Percentiles rank a stretch among this genome's conserved stretches.
Evolutionary conservation across 1,139 yeast species (phyloP).

Genomic region (Kodamaea arcana): DNA sequence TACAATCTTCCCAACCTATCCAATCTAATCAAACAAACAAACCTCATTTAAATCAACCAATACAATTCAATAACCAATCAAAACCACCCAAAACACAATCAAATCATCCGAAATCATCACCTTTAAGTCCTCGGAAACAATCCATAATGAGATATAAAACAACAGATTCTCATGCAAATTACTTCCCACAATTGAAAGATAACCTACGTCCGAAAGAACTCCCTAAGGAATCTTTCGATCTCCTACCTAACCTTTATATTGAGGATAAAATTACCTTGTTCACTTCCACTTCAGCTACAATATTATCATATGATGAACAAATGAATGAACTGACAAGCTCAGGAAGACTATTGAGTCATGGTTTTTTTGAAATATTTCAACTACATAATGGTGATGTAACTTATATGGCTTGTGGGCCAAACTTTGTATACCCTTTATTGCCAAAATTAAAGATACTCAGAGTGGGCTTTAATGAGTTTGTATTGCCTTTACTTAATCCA

Average conservation of each 20-base stretch:
- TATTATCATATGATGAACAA: slow-evolving; percentile 42
- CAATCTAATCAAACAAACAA: too few relatives aligned
- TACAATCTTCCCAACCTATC: too few relatives aligned
- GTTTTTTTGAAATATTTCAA: slow-evolving; percentile 61
- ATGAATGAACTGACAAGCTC: slow-evolving; percentile 18
- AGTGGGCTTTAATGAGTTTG: slow-evolving; percentile 48
- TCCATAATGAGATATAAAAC: slow-evolving; percentile 37
- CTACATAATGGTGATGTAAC: slow-evolving; percentile 61
- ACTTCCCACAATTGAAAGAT: slow-evolving; percentile 28
- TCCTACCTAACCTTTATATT: slow-evolving; percentile 15
- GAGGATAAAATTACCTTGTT: slow-evolving; percentile 40
- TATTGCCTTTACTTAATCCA: slow-evolving; percentile 65
- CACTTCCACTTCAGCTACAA: slow-evolving; percentile 33
- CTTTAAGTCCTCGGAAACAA: slow-evolving; percentile 32
- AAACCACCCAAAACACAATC: too few relatives aligned
- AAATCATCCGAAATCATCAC: not conserved
- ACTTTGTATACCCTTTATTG: slow-evolving; percentile 61
- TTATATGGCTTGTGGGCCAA: slow-evolving; percentile 53
- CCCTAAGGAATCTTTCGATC: slow-evolving; percentile 4
- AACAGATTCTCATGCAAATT: slow-evolving; percentile 24
- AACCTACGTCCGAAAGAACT: slow-evolving; percentile 15
- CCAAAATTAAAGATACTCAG: slow-evolving; percentile 58
- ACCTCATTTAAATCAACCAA: too few relatives aligned
- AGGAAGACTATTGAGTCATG: slow-evolving; percentile 57
- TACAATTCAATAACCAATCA: too few relatives aligned